A percentile compares a stretch with the other conserved stretches of the same genome.
These are phyloP conservation scores for Diplodia scrobiculata DNA, from an alignment of 2,329 filamentous ascomycete genomes.

Conservation along the genomic window DNA sequence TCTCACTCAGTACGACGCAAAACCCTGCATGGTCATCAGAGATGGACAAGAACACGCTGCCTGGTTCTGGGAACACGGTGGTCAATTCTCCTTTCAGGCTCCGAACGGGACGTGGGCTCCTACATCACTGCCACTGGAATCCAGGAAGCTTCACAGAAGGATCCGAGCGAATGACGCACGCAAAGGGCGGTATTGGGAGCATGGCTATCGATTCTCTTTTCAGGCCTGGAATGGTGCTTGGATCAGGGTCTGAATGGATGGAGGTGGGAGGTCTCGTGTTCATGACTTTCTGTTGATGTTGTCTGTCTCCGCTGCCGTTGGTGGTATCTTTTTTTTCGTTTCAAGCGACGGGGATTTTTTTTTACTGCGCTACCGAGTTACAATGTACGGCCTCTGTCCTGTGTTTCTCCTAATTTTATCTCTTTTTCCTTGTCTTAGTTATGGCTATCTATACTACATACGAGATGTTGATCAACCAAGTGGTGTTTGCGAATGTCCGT, in stretches of 20 bases:
- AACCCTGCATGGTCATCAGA: not conserved
- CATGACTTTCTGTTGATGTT: not conserved
- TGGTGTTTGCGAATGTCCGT: too few species aligned
- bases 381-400: too few species aligned
- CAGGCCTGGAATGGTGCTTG: not conserved
- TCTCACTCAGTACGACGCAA: not conserved
- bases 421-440: too few species aligned
- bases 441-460: too few species aligned
- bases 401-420: too few species aligned
- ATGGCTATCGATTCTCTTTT: not conserved
- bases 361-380: too few species aligned
- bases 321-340: too few species aligned
- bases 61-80: slow-evolving; percentile 15
- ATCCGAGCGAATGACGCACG: not conserved
- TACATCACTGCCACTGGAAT: not conserved
- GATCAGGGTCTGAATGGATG: not conserved
- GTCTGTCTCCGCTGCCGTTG: too few species aligned
- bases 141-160: not conserved
- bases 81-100: not conserved
- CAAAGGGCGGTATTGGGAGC: not conserved
- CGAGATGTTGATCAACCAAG: too few species aligned
- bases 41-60: not conserved
- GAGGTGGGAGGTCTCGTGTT: not conserved
- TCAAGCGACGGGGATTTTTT: too few species aligned
- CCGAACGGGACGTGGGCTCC: not conserved